Base-by-base conservation (phyloP, 352 stramenopile genomes). In the Globisporangium nunn region DNA sequence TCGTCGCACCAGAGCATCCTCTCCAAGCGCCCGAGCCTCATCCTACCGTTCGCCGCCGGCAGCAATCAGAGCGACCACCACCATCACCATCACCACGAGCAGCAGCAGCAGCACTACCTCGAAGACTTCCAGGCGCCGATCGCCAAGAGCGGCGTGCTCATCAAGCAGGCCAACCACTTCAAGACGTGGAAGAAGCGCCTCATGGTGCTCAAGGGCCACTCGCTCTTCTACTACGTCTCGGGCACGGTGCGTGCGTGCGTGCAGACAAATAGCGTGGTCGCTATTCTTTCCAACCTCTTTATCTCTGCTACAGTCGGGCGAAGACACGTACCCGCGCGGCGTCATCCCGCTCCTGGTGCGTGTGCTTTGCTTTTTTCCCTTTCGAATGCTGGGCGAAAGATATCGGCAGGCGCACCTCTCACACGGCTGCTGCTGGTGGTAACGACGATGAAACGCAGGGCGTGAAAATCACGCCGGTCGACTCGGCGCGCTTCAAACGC, bases 171-270 rank as follows among this genome's bases (percentile, higher is more conserved):
- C 2, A 91, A 93, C 58, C 84, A 93, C 63, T 86, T 93, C 48
- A 93, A 93, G 66, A 93, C 83, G 49, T 93, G 84, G 84, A 93
- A 93, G 61, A 93, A 93, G 61, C 80, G 84, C 1, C 75, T 91
- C 23, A 93, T 93, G 84, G 82, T 93, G 68, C 76, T 93, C 14
- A 91, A 90, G 60, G 84, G 84, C 1, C 84, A 93, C 57, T 91
- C 81, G 50, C 71, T 93, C 31, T 93, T 93, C 62, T 93, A 93
- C 75, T 93, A 93, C 64, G 84, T 92, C 37, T 92, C 82, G 4
- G 82, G 84, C 53, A 90, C 81, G 74, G 82, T 93, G 78, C 31
- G 71, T 31, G 23, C 23, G 23, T 23, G 23, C 23, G 23, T 23
- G 23, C 23, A 23, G 23, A 23, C 23, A 23, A 23, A 23, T 23